These are phyloP conservation scores for Przewalskia tangutica DNA, from an alignment of 257 asterid genomes.

Conservation along the genomic window DNA sequence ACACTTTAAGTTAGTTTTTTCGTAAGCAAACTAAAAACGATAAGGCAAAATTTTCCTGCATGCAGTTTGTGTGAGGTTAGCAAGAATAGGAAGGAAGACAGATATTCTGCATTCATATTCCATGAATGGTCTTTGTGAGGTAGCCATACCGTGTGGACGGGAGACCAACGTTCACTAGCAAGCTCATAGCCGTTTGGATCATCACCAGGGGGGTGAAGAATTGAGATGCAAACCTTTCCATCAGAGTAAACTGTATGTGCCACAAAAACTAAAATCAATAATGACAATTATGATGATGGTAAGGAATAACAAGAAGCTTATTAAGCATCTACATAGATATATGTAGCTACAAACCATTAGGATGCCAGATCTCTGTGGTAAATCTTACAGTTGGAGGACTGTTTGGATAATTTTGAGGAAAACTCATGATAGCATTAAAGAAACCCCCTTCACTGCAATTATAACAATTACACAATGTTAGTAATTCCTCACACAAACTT, in stretches of 20 bases:
- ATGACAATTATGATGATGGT: not conserved
- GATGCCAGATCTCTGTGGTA: constrained; percentile 97
- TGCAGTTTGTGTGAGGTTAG: not conserved
- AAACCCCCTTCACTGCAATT: constrained; percentile 92
- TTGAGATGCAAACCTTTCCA: constrained; percentile 95
- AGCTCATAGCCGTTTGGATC: constrained; percentile 98
- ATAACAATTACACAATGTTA: constrained; percentile 1
- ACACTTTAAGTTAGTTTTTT: not conserved
- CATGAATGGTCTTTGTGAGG: not conserved
- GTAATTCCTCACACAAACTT: not conserved
- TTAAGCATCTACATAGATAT: not conserved
- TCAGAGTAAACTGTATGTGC: constrained; percentile 67
- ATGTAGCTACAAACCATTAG: constrained; percentile 60
- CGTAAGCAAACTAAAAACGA: not conserved
- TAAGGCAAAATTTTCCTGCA: not conserved
- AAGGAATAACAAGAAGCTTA: not conserved
- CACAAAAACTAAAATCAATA: not conserved
- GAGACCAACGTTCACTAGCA: constrained; percentile 99
- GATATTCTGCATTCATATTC: not conserved
- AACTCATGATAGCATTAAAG: constrained; percentile 94
- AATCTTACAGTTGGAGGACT: constrained; percentile 94
- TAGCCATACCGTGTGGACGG: constrained; percentile 87
- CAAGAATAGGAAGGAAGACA: not conserved
- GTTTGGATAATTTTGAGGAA: constrained; percentile 83
- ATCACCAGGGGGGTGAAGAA: constrained; percentile 96